Evolutionary conservation across 2,329 filamentous ascomycete species (phyloP).

Genomic region (Pezicula radicicola): DNA sequence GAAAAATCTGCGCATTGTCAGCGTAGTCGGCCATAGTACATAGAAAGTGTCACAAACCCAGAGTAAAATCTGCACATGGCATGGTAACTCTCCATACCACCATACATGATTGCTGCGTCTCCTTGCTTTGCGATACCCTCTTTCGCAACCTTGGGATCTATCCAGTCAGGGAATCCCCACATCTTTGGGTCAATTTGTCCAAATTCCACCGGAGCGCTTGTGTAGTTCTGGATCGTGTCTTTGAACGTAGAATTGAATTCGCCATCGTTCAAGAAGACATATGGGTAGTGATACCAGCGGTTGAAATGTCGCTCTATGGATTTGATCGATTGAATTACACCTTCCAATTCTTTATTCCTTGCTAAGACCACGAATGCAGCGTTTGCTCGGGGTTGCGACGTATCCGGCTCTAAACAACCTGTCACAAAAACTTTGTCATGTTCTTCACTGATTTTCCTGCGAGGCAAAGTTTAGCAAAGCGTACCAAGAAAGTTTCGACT

Average conservation of each 20-base stretch:
- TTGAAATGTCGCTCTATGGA: conserved; percentile 99
- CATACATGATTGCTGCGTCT: conserved; percentile 98
- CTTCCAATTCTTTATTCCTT: conserved; percentile 92
- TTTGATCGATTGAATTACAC: conserved; percentile 94
- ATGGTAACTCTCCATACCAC: conserved; percentile 97
- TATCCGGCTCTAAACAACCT: conserved; percentile 82
- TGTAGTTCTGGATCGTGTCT: conserved; percentile 83
- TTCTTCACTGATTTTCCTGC: conserved; percentile 92
- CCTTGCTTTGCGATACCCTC: conserved; percentile 97
- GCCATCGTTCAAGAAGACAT: conserved; percentile 96
- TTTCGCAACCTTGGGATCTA: conserved; percentile 87
- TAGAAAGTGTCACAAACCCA: conserved; percentile 55
- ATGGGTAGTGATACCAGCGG: conserved; percentile 97
- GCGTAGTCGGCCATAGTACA: conserved; percentile 1
- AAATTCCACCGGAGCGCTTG: conserved; percentile 85
- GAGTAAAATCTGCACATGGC: conserved; percentile 99
- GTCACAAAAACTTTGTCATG: conserved; percentile 95
- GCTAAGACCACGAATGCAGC: conserved; percentile 95
- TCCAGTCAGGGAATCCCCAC: conserved; percentile 98
- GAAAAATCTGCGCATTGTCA: conserved; percentile 64
- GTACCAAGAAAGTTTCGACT: not conserved
- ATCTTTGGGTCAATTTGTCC: conserved; percentile 86
- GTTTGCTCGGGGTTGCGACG: conserved; percentile 78
- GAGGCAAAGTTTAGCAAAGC: conserved; percentile 2
- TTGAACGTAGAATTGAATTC: conserved; percentile 96